phyloP scores from a whole-genome alignment of 2,329 filamentous ascomycete species.

The Arthroderma sp. region DNA sequence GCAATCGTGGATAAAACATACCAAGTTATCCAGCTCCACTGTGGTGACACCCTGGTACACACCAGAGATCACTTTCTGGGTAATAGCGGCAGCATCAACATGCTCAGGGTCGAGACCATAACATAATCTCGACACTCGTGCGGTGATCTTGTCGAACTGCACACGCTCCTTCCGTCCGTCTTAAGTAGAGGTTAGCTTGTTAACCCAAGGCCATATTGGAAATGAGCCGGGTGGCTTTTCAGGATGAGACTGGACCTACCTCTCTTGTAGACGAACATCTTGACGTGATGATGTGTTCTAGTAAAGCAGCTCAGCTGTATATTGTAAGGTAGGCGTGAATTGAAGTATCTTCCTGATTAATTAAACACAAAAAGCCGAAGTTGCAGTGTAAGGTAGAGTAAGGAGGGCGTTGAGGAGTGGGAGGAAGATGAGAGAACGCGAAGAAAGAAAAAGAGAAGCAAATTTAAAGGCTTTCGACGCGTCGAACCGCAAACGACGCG shows the following conservation, averaged over 20 bases:
- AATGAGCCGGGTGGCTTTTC: too few relatives aligned
- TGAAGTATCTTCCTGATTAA: too few relatives aligned
- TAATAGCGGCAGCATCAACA: slow-evolving; percentile 95
- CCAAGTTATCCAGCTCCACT: slow-evolving; percentile 88
- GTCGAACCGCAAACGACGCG: background rate
- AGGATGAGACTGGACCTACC: slow-evolving; percentile 30
- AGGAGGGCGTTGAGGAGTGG: background rate
- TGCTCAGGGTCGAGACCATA: slow-evolving; percentile 93
- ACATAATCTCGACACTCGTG: slow-evolving; percentile 91
- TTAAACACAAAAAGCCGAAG: background rate
- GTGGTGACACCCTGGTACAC: slow-evolving; percentile 98
- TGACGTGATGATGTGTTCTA: slow-evolving; percentile 12
- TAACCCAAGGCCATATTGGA: too few relatives aligned
- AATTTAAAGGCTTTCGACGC: slow-evolving; percentile 1
- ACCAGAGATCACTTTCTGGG: slow-evolving; percentile 97
- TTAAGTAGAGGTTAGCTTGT: slow-evolving; percentile 24
- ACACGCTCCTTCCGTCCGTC: slow-evolving; percentile 99
- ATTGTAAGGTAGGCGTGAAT: too few relatives aligned
- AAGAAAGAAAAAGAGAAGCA: slow-evolving; percentile 1
- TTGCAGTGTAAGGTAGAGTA: background rate
- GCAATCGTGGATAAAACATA: slow-evolving; percentile 37
- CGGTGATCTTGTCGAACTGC: slow-evolving; percentile 99
- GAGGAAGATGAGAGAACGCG: background rate
- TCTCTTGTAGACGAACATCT: slow-evolving; percentile 52
- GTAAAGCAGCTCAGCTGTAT: too few relatives aligned